These are phyloP conservation scores for Pyracantha coccinea DNA, from an alignment of 331 rosid genomes.

Conservation along the genomic window DNA sequence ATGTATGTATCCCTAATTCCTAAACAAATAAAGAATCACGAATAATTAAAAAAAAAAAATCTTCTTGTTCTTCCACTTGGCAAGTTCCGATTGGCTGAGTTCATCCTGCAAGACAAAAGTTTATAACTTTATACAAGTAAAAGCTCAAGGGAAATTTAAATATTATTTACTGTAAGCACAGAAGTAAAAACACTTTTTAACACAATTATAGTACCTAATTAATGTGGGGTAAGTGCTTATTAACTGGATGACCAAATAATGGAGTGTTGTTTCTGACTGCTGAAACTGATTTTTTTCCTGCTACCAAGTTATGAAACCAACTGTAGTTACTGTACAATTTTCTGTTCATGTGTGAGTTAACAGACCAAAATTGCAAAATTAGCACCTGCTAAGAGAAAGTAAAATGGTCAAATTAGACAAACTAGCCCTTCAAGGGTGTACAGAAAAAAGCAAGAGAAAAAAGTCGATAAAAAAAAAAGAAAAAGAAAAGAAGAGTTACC, in stretches of 20 bases:
- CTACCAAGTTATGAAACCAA: constrained; percentile 6
- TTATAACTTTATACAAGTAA: constrained; percentile 7
- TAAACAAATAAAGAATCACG: constrained; percentile 57
- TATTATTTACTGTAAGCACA: constrained; percentile 10
- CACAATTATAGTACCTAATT: constrained; percentile 39
- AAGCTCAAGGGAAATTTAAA: constrained; percentile 16
- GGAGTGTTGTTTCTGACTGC: constrained; percentile 11
- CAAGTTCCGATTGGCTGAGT: constrained; percentile 6
- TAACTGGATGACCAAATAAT: constrained; percentile 21
- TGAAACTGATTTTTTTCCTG: constrained; percentile 26
- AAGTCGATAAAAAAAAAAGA: constrained; percentile 18
- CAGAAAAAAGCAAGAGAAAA: constrained; percentile 41
- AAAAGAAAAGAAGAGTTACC: constrained; percentile 36
- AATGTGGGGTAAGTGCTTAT: constrained; percentile 34
- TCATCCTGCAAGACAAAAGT: constrained; percentile 40
- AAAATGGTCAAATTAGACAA: constrained; percentile 49
- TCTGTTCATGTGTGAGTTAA: constrained; percentile 36
- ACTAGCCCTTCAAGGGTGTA: constrained; percentile 24
- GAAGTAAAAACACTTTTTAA: constrained; percentile 6
- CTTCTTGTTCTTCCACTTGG: constrained; percentile 32
- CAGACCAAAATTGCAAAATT: constrained; percentile 39
- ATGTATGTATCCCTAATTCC: constrained; percentile 20
- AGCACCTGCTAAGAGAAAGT: constrained; percentile 52
- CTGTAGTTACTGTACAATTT: constrained; percentile 32
- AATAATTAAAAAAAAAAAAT: constrained; percentile 21